Evolutionary conservation across 805 yeast species (phyloP).

Genomic region (Saturnispora silvae): DNA sequence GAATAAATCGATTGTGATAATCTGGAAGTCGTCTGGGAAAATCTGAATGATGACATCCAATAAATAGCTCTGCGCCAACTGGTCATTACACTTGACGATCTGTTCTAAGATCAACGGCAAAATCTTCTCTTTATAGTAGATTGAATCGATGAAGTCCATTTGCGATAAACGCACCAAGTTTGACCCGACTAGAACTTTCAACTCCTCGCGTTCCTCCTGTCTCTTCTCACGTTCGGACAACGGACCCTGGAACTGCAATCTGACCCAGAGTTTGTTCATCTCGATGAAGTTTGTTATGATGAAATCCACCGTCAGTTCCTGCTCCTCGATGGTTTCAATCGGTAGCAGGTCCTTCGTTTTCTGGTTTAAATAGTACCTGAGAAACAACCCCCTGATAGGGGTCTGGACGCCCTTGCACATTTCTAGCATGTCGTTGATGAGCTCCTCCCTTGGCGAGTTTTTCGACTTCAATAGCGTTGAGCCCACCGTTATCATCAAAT

Average conservation of each 20-base stretch:
- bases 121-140: slow-evolving; percentile 38
- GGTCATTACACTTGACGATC: slow-evolving; percentile 84
- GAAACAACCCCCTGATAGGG: slow-evolving; percentile 83
- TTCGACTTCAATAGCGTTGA: slow-evolving; percentile 72
- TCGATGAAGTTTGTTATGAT: slow-evolving; percentile 83
- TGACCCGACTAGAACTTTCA: slow-evolving; percentile 86
- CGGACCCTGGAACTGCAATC: slow-evolving; percentile 93
- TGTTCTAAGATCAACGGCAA: slow-evolving; percentile 81
- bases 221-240: slow-evolving; percentile 69
- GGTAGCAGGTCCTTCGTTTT: slow-evolving; percentile 54
- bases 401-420: slow-evolving; percentile 97
- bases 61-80: slow-evolving; percentile 83
- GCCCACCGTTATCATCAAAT: slow-evolving; percentile 92
- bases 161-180: slow-evolving; percentile 85
- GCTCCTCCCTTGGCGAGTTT: slow-evolving; percentile 73
- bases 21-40: slow-evolving; percentile 87
- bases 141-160: slow-evolving; percentile 59
- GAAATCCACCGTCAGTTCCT: slow-evolving; percentile 65
- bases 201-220: slow-evolving; percentile 70
- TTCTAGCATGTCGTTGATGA: slow-evolving; percentile 92
- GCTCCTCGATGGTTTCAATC: slow-evolving; percentile 23
- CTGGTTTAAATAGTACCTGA: slow-evolving; percentile 82
- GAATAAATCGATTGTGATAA: slow-evolving; percentile 57
- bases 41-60: slow-evolving; percentile 88
- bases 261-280: slow-evolving; percentile 97